phyloP scores from a whole-genome alignment of 1,284 basidiomycete species.

The Cryptococcus jaspeensis region DNA sequence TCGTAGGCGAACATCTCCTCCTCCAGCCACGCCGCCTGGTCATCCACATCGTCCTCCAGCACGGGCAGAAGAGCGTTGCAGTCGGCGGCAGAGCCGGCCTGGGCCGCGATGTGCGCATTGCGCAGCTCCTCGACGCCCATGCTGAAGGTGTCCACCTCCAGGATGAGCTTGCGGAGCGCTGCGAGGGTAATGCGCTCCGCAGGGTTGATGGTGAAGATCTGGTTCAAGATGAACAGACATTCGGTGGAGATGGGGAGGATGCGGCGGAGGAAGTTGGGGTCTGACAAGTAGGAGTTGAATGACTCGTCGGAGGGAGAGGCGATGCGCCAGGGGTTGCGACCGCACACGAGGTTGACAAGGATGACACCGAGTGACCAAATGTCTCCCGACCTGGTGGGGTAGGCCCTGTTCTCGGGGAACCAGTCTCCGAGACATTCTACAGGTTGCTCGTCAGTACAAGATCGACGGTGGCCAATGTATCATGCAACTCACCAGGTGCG shows the following conservation, averaged over 20 bases:
- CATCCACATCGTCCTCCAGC: slow-evolving; percentile 18
- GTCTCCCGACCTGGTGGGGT: slow-evolving; percentile 74
- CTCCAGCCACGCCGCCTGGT: slow-evolving; percentile 22
- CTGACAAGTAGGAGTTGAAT: slow-evolving; percentile 66
- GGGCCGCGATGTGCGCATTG: slow-evolving; percentile 45
- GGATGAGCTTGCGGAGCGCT: slow-evolving; percentile 63
- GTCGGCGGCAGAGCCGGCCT: not conserved
- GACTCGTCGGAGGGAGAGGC: slow-evolving; percentile 70
- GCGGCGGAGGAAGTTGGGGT: slow-evolving; percentile 66
- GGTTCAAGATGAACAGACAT: slow-evolving; percentile 57
- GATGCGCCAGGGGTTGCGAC: slow-evolving; percentile 82
- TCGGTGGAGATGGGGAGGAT: slow-evolving; percentile 63
- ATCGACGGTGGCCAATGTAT: not conserved
- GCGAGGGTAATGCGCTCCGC: slow-evolving; percentile 60
- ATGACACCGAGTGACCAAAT: slow-evolving; percentile 92
- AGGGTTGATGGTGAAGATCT: slow-evolving; percentile 62
- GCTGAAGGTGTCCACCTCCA: slow-evolving; percentile 65
- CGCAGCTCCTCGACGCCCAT: slow-evolving; percentile 60
- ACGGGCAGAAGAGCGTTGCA: slow-evolving; percentile 7
- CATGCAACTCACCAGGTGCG: slow-evolving; percentile 35
- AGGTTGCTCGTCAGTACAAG: not conserved
- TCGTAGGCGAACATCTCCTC: slow-evolving; percentile 38
- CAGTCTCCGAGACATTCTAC: slow-evolving; percentile 83
- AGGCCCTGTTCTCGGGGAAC: slow-evolving; percentile 54
- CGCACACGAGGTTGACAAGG: slow-evolving; percentile 86